phyloP scores from a whole-genome alignment of 805 yeast species.

The Hanseniaspora guilliermondii region DNA sequence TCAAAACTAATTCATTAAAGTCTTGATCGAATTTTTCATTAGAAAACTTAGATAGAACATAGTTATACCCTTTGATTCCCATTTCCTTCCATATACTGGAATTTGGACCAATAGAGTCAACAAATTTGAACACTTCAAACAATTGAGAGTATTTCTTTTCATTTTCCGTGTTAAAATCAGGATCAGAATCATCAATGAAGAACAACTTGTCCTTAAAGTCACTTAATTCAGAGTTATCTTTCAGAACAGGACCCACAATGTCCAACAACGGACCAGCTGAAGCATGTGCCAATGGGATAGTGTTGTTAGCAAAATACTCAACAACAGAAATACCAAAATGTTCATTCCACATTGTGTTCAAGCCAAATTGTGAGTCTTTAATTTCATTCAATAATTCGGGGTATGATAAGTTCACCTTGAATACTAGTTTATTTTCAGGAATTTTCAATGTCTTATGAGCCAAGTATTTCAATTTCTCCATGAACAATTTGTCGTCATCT shows the following conservation, averaged over 20 bases:
- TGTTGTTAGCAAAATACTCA: slow-evolving; percentile 76
- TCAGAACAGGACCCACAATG: slow-evolving; percentile 41
- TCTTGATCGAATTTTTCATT: slow-evolving; percentile 41
- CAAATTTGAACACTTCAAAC: slow-evolving; percentile 33
- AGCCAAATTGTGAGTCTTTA: slow-evolving; percentile 51
- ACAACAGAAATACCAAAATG: slow-evolving; percentile 97
- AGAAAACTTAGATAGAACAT: slow-evolving; percentile 45
- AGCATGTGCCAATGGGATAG: slow-evolving; percentile 81
- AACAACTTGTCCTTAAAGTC: slow-evolving; percentile 60
- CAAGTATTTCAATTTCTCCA: slow-evolving; percentile 35
- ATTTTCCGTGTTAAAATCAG: slow-evolving; percentile 38
- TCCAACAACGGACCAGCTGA: slow-evolving; percentile 91
- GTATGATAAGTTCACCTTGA: slow-evolving; percentile 66
- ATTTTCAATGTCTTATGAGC: slow-evolving; percentile 34
- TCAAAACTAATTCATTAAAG: slow-evolving; percentile 36
- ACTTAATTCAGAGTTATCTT: slow-evolving; percentile 16
- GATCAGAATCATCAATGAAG: slow-evolving; percentile 59
- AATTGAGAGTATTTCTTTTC: slow-evolving; percentile 35
- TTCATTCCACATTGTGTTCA: slow-evolving; percentile 98
- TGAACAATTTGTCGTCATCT: slow-evolving; percentile 47
- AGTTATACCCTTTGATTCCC: slow-evolving; percentile 31
- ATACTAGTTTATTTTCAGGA: slow-evolving; percentile 33
- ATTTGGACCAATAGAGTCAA: slow-evolving; percentile 20
- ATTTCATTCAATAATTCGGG: slow-evolving; percentile 45
- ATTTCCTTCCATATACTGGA: slow-evolving; percentile 23